These are phyloP conservation scores for Fusarium liriodendri DNA, from an alignment of 2,329 filamentous ascomycete species.

Conservation along the genomic window DNA sequence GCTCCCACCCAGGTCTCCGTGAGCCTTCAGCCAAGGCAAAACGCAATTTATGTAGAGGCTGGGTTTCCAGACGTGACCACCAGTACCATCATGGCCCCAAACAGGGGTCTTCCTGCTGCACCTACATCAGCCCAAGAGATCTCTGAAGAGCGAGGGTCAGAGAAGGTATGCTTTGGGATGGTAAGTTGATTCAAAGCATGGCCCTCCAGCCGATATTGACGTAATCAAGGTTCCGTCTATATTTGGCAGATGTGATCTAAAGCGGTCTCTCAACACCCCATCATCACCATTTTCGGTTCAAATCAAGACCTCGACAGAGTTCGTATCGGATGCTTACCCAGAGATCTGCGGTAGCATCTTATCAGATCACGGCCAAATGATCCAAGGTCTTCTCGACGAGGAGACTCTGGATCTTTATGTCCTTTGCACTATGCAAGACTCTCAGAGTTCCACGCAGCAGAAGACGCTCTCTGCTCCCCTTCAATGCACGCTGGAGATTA, in stretches of 20 bases:
- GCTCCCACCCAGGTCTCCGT: too few relatives aligned
- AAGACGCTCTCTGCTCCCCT: neutral
- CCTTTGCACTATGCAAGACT: neutral
- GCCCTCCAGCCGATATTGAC: too few relatives aligned
- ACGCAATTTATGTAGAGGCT: neutral
- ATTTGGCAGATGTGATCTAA: neutral
- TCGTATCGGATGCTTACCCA: too few relatives aligned
- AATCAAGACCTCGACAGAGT: too few relatives aligned
- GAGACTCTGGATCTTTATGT: neutral
- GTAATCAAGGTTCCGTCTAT: conserved; percentile 1
- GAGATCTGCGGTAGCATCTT: neutral
- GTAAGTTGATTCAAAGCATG: neutral
- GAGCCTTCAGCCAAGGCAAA: too few relatives aligned
- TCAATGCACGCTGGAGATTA: conserved; percentile 32
- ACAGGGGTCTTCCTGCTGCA: neutral
- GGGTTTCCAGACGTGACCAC: too few relatives aligned
- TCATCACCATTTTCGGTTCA: too few relatives aligned
- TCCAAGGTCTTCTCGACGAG: conserved; percentile 28
- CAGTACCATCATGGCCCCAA: neutral
- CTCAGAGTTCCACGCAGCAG: neutral
- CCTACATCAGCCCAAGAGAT: neutral
- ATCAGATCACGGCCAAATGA: conserved; percentile 18
- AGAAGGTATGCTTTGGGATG: conserved; percentile 24
- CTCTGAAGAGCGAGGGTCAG: rapidly evolving
- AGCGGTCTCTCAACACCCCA: too few relatives aligned